Evolutionary conservation across 1,284 basidiomycete genomes (phyloP).

Genomic region (Malassezia vespertilionis): DNA sequence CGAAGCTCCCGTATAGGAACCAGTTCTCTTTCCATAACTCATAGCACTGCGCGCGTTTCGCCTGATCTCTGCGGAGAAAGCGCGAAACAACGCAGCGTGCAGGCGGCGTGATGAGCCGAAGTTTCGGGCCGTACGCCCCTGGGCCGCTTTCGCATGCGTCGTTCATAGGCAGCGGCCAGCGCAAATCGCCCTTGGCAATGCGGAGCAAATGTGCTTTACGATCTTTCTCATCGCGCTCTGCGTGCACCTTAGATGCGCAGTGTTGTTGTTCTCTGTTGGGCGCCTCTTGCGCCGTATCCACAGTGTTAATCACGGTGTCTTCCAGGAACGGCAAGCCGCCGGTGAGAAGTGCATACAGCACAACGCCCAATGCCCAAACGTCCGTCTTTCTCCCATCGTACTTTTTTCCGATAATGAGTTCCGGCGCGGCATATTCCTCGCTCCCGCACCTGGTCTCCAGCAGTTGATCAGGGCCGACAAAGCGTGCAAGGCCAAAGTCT

Average conservation of each 20-base stretch:
- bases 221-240: conserved; percentile 25
- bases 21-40: conserved; percentile 43
- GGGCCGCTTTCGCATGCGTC: conserved; percentile 23
- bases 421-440: conserved; percentile 82
- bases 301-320: neutral
- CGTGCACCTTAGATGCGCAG: neutral
- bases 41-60: conserved; percentile 30
- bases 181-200: conserved; percentile 44
- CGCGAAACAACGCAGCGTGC: conserved; percentile 35
- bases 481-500: conserved; percentile 80
- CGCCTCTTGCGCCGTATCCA: neutral
- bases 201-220: conserved; percentile 40
- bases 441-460: conserved; percentile 79
- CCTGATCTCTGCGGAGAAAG: conserved; percentile 35
- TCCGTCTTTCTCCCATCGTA: conserved; percentile 83
- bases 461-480: conserved; percentile 63
- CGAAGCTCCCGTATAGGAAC: conserved; percentile 37
- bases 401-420: conserved; percentile 64
- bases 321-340: conserved; percentile 52
- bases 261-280: conserved; percentile 13
- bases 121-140: conserved; percentile 15
- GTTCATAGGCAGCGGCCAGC: conserved; percentile 48
- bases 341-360: conserved; percentile 64
- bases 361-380: conserved; percentile 77
- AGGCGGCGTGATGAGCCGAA: conserved; percentile 36